Conservation (phyloP, 441 rosid species). For the Populus tomentosa region DNA sequence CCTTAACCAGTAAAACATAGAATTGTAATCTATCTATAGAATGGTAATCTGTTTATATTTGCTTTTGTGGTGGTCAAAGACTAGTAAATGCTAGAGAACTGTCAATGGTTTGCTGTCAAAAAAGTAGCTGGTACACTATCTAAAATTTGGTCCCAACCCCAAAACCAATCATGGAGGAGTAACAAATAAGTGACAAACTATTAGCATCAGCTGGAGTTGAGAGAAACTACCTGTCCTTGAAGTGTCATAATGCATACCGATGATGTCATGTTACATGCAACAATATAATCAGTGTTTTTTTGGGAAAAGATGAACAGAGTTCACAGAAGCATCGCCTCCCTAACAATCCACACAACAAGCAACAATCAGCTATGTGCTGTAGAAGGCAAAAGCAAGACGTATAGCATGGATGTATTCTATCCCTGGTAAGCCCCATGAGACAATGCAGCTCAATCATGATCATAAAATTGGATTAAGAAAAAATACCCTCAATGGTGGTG, state of each 20-base stretch:
- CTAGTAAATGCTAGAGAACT: not conserved
- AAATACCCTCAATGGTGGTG: constrained; percentile 86
- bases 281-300: constrained; percentile 84
- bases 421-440: not conserved
- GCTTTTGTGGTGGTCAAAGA: not conserved
- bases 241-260: constrained; percentile 92
- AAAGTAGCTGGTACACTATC: not conserved
- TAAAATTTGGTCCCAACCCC: not conserved
- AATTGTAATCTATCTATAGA: not conserved
- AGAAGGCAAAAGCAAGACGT: not conserved
- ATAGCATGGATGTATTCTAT: not conserved
- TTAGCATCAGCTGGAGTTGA: not conserved
- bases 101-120: not conserved
- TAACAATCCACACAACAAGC: constrained; percentile 27
- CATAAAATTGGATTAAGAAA: constrained; percentile 13
- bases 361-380: constrained; percentile 4
- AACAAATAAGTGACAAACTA: not conserved
- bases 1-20: not conserved
- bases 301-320: constrained; percentile 91
- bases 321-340: constrained; percentile 99
- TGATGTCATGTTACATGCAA: constrained; percentile 95
- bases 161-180: not conserved
- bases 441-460: not conserved
- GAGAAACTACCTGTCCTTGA: constrained; percentile 84
- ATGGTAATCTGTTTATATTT: not conserved